phyloP scores from a whole-genome alignment of 2,329 filamentous ascomycete species.

The Fusarium pilosicola region DNA sequence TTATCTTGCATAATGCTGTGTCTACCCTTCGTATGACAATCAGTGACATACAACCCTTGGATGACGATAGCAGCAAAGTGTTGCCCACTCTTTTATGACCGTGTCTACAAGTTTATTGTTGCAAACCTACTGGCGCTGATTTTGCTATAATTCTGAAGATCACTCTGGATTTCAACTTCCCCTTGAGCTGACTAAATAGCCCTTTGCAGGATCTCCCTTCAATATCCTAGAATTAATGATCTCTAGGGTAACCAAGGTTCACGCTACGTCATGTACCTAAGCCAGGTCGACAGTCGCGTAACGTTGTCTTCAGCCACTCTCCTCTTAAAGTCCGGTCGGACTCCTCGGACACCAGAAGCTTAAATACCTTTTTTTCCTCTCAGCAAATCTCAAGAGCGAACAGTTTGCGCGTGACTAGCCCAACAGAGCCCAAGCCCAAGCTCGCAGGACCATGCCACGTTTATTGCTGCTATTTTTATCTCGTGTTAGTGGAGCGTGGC shows the following conservation, averaged over 20 bases:
- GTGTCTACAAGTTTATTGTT: too few relatives aligned
- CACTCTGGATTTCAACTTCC: neutral
- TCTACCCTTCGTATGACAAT: too few relatives aligned
- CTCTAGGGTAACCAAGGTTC: neutral
- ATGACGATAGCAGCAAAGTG: too few relatives aligned
- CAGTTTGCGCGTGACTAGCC: neutral
- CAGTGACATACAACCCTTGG: too few relatives aligned
- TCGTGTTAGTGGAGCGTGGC: constrained; percentile 13
- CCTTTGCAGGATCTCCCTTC: neutral
- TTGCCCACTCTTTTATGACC: too few relatives aligned
- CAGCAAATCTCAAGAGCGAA: neutral
- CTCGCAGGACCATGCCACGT: neutral
- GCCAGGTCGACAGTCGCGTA: neutral
- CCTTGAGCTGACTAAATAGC: rapidly evolving
- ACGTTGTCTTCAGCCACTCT: neutral
- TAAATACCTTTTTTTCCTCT: neutral
- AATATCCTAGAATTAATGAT: rapidly evolving
- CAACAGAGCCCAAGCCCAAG: neutral
- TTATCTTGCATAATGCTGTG: too few relatives aligned
- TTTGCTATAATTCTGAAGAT: too few relatives aligned
- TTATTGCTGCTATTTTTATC: constrained; percentile 15
- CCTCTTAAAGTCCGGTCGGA: neutral
- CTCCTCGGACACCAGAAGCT: neutral
- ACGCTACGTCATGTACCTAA: neutral
- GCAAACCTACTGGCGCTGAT: too few relatives aligned